Base-by-base conservation (phyloP, 164 flowering plant species). In the Vitis rotundifolia region DNA sequence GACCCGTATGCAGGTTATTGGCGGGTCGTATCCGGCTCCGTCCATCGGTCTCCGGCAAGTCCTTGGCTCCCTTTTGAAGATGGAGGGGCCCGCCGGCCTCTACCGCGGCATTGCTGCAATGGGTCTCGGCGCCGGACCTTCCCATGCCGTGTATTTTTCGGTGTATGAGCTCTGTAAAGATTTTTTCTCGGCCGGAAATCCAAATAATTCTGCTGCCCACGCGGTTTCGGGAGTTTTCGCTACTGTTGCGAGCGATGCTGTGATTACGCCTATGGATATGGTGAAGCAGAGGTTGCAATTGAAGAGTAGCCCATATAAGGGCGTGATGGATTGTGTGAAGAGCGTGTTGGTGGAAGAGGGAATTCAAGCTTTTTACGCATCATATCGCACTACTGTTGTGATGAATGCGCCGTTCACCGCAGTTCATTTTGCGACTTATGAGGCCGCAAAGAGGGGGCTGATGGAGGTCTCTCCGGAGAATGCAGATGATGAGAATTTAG, bases 371-470 rank as follows among this genome's bases (percentile, higher is more conserved):
- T 87, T 89, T 67, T 89, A 87, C 63, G 87, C 83, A 0, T 86
- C 90, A n/a, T 89, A 87, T 66, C 66, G 86, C 69, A 89, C 93
- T n/a, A 87, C 93, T 2, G 83, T 89, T 8, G 47, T 87, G 62
- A 89, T 87, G 93, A 89, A 89, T 69, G 93, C 91, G 10, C 93
- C 91, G 6, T 89, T 83, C 58, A 87, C 91, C 11, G 90, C 90
- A 0, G 90, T 89, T 44, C 88, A 89, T 77, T 89, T 89, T 19
- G 81, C 88, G 0, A 85, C 91, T 0, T 89, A 89, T 66, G 93
- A 89, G 73, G 91, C 93, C 0, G 77, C 81, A 0, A 87, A 87
- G 78, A 81, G 72, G 60, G 87, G 69, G 9, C 71, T 87, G 71
- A 75, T 63, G 79, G 87, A 77, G 82, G 55, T 84, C 0, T 80